Conservation (phyloP, 108 stramenopile genomes). For the Cyclotella distinguenda region DNA sequence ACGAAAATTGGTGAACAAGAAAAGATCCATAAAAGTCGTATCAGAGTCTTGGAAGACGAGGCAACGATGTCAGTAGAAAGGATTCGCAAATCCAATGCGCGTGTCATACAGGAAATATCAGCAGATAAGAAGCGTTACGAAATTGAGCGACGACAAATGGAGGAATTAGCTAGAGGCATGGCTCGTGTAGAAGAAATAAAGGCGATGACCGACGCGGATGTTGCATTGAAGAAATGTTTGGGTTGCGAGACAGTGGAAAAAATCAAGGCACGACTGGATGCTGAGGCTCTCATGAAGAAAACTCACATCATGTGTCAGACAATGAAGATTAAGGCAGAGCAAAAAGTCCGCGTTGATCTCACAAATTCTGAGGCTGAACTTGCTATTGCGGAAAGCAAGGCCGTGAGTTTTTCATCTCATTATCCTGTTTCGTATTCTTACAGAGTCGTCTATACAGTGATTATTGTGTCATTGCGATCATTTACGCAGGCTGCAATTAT, state of each 20-base stretch:
- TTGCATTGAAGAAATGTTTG: conserved; percentile 41
- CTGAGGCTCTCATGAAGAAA: conserved; percentile 50
- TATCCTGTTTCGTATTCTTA: neutral
- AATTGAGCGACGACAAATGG: conserved; percentile 56
- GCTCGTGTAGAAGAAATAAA: conserved; percentile 53
- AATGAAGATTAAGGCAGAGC: conserved; percentile 43
- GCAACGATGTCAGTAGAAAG: conserved; percentile 49
- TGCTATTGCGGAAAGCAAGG: conserved; percentile 45
- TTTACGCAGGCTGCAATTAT: conserved; percentile 42
- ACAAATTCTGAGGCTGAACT: conserved; percentile 48
- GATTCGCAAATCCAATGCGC: conserved; percentile 46
- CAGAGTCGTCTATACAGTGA: neutral
- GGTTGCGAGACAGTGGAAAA: conserved; percentile 53
- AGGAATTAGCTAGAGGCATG: conserved; percentile 46
- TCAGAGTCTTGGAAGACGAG: conserved; percentile 45
- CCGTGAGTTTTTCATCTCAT: conserved; percentile 10
- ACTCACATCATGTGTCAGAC: conserved; percentile 50
- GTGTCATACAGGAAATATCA: conserved; percentile 50
- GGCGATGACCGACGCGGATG: conserved; percentile 48
- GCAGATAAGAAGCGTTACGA: conserved; percentile 53
- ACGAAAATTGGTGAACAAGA: conserved; percentile 55
- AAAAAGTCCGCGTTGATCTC: conserved; percentile 29
- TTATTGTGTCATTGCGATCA: neutral
- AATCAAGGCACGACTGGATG: conserved; percentile 53
- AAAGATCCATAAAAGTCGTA: conserved; percentile 54